Evolutionary conservation across 1,139 yeast species (phyloP).

Genomic region (Arxiozyma telluris): DNA sequence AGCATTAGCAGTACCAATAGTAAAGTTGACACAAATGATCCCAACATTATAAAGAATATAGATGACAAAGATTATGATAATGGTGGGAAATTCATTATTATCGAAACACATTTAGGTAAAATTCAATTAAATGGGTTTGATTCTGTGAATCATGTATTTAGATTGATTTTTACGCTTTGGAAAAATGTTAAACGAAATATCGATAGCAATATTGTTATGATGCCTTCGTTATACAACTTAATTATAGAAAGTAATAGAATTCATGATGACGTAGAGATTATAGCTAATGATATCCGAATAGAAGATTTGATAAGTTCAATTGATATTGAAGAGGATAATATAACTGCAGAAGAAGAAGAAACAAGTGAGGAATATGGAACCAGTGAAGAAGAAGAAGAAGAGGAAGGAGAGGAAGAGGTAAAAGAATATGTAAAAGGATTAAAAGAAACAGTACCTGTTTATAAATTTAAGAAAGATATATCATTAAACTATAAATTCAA

Average conservation of each 20-base stretch:
- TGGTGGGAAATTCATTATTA: conserved; percentile 79
- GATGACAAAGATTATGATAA: conserved; percentile 53
- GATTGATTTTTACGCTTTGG: not conserved
- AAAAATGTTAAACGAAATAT: not conserved
- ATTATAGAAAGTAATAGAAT: not conserved
- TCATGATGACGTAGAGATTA: conserved; percentile 1
- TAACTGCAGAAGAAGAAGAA: conserved; percentile 12
- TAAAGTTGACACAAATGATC: no score
- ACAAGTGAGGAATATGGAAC: conserved; percentile 1
- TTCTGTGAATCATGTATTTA: conserved; percentile 51
- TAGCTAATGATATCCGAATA: conserved; percentile 7
- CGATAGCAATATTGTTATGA: not conserved
- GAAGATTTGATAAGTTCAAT: conserved; percentile 14
- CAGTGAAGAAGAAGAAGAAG: conserved; percentile 21
- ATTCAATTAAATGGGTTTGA: conserved; percentile 88
- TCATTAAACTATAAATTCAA: conserved; percentile 12
- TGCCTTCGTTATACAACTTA: conserved; percentile 1
- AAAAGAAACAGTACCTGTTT: conserved; percentile 15
- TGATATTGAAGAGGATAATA: conserved; percentile 21
- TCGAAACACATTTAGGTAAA: conserved; percentile 54
- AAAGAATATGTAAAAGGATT: conserved; percentile 16
- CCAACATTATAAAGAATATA: no score
- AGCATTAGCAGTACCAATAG: not conserved
- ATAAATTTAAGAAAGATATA: conserved; percentile 30
- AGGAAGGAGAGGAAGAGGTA: conserved; percentile 30